Evolutionary conservation across 2,329 filamentous ascomycete species (phyloP).

Genomic region (Aspergillus transmontanensis): DNA sequence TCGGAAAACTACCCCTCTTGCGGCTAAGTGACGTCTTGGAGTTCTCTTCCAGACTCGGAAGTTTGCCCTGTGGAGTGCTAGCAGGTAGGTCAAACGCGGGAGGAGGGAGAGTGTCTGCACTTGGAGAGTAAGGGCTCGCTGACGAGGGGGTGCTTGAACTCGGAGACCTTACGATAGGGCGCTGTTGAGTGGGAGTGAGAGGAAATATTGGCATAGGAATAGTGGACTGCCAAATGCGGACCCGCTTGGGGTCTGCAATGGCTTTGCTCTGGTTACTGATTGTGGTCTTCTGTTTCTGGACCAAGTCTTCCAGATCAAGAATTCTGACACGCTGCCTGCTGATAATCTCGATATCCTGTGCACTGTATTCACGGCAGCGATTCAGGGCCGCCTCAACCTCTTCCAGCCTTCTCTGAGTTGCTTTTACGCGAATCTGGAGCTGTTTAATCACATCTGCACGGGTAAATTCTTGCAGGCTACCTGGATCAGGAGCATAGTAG

Average conservation of each 20-base stretch:
- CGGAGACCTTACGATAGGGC: background rate
- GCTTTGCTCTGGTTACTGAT: conserved; percentile 32
- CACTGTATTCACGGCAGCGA: background rate
- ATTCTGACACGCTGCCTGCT: conserved; percentile 10
- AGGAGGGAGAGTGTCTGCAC: background rate
- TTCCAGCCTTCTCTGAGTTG: background rate
- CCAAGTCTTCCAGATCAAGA: conserved; percentile 20
- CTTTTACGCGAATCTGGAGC: background rate
- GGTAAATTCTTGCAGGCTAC: background rate
- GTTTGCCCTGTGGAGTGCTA: background rate
- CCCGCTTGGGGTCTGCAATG: conserved; percentile 26
- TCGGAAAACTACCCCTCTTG: background rate
- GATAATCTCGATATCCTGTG: background rate
- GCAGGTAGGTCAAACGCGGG: background rate
- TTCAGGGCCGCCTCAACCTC: background rate
- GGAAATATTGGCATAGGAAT: conserved; percentile 9
- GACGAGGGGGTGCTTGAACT: background rate
- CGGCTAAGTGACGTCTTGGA: background rate
- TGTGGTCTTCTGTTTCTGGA: conserved; percentile 25
- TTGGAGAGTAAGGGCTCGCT: background rate
- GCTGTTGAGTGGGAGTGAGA: conserved; percentile 14
- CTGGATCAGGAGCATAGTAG: background rate
- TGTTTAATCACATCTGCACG: background rate
- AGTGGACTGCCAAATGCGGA: conserved; percentile 12
- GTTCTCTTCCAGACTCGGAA: background rate